Base-by-base conservation (phyloP, 129 eudicot genomes). In the Sambucus nigra region DNA sequence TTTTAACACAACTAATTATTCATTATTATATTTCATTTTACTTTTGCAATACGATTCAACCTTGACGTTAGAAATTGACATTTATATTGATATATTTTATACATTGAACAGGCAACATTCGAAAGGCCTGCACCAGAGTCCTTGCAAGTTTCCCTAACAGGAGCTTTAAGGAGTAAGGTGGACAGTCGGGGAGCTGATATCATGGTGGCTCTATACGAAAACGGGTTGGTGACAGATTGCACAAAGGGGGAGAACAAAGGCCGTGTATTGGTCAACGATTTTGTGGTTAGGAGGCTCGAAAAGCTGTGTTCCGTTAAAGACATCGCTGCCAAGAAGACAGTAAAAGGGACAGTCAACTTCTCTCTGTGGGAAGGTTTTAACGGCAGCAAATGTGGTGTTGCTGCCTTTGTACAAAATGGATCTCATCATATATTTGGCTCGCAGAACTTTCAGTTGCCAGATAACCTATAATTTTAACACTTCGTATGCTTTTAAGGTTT, bases 201-300 rank as follows among this genome's bases (percentile, higher is more conserved):
- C 19, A 79, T 85, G 95, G 94, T 84, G 65, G 94, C 88, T 9
- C 69, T 89, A 4, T 81, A 72, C 50, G 88, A 85, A 52, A 65
- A 70, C 23, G 88, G 98, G 21, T 60, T 89, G 39, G 86, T 89
- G 51, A 89, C 93, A 5, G 68, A 74, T 60, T 81, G 93, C 68
- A 65, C 61, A 18, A 61, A 58, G 14, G 98, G 98, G 14, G 95
- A 67, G 55, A 89, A 89, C 83, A 79, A 84, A 60, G 98, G 65
- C 31, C 60, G 73, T 39, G 71, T 84, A 15, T 59, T 89, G 6
- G 82, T 86, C 4, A 89, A 89, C 29, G 95, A 89, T 72, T 89
- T 64, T 11, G 94, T 89, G 45, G 95, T 89, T 13, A 69, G 95
- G 68, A 73, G 72, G 59, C 98, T 89, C 33, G 74, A 68, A 2